These are phyloP conservation scores for Cadophora luteo-olivacea DNA, from an alignment of 2,329 filamentous ascomycete species.

Conservation along the genomic window DNA sequence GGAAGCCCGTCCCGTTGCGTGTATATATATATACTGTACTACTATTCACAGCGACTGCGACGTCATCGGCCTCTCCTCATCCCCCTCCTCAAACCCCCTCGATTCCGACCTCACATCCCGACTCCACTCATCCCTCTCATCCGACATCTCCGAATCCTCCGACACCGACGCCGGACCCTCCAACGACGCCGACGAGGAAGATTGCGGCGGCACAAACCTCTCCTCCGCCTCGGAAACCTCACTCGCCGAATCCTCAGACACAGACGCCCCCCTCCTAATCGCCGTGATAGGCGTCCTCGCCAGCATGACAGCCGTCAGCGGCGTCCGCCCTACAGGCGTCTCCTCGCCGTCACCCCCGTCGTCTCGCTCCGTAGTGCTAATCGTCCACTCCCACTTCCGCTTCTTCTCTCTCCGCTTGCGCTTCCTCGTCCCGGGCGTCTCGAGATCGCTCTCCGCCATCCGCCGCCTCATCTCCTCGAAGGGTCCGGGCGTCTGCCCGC, in stretches of 20 bases:
- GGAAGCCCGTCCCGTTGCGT: constrained; percentile 27
- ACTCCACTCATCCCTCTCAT: constrained; percentile 26
- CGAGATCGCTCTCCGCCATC: constrained; percentile 53
- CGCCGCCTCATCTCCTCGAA: constrained; percentile 68
- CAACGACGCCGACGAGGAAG: too few species aligned
- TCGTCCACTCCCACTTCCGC: constrained; percentile 71
- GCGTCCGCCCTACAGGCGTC: constrained; percentile 38
- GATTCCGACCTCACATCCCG: constrained; percentile 24
- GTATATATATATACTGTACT: constrained; percentile 9
- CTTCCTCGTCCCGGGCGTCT: constrained; percentile 50
- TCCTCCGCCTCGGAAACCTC: constrained; percentile 33
- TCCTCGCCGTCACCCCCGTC: constrained; percentile 47
- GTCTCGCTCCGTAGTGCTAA: constrained; percentile 48
- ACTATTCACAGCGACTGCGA: constrained; percentile 24
- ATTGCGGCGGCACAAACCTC: constrained; percentile 21
- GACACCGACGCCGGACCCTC: constrained; percentile 17
- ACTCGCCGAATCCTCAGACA: constrained; percentile 26
- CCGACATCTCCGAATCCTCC: constrained; percentile 33
- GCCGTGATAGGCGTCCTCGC: constrained; percentile 36
- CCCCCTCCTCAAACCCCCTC: background rate
- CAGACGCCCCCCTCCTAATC: constrained; percentile 33
- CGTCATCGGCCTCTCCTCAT: constrained; percentile 21
- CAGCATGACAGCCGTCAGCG: constrained; percentile 35
- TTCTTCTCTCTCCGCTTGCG: constrained; percentile 64
- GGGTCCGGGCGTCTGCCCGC: constrained; percentile 66